Evolutionary conservation across 305 asterid species (phyloP).

Genomic region (Plantago coronopus): DNA sequence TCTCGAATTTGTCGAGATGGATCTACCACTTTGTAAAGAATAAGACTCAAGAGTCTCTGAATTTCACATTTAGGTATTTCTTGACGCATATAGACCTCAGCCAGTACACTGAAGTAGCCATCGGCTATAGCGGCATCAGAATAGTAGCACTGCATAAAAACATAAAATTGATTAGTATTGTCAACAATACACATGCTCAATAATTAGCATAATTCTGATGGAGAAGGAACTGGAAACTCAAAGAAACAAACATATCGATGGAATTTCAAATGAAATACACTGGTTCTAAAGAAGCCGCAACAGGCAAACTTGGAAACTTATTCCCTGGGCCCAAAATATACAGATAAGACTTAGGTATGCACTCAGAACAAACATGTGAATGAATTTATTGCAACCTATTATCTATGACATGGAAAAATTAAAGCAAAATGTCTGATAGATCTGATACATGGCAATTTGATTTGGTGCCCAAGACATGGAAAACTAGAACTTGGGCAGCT

Average conservation of each 20-base stretch:
- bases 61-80: slow-evolving; percentile 99
- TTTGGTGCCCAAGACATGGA: slow-evolving; percentile 18
- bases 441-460: not conserved
- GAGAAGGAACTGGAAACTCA: not conserved
- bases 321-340: too few species aligned
- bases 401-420: too few species aligned
- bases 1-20: slow-evolving; percentile 99
- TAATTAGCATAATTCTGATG: slow-evolving; percentile 12
- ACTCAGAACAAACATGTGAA: too few species aligned
- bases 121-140: slow-evolving; percentile 98
- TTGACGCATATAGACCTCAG: slow-evolving; percentile 99
- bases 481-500: slow-evolving; percentile 13
- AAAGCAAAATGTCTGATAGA: too few species aligned
- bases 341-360: too few species aligned
- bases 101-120: slow-evolving; percentile 99
- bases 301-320: too few species aligned
- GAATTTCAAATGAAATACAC: slow-evolving; percentile 10
- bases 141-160: slow-evolving; percentile 73
- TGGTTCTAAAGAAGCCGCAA: slow-evolving; percentile 15
- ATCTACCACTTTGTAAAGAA: slow-evolving; percentile 99
- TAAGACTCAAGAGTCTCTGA: slow-evolving; percentile 89
- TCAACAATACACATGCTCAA: slow-evolving; percentile 14
- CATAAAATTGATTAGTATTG: slow-evolving; percentile 18
- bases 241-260: slow-evolving; percentile 13
- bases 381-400: too few species aligned